phyloP scores from a whole-genome alignment of 169 alveolate species.

The Pseudocohnilembus persalinus region DNA sequence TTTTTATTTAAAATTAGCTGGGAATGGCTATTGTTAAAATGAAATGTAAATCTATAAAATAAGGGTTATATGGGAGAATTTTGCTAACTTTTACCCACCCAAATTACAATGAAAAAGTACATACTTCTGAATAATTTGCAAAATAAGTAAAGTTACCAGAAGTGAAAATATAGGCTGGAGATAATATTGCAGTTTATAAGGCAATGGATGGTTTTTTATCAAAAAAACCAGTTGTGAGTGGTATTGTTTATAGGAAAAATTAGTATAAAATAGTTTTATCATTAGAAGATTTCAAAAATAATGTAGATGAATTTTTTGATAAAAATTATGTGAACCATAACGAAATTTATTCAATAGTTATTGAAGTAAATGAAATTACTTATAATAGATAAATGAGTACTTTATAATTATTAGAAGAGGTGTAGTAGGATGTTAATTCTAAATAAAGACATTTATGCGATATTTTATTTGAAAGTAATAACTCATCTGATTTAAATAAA shows the following conservation, averaged over 20 bases:
- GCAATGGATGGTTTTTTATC: slow-evolving; percentile 50
- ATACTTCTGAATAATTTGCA: slow-evolving; percentile 45
- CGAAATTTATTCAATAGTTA: slow-evolving; percentile 55
- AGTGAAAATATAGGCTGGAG: slow-evolving; percentile 72
- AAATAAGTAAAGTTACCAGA: slow-evolving; percentile 45
- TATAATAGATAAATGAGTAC: slow-evolving; percentile 69
- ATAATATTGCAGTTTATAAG: slow-evolving; percentile 44
- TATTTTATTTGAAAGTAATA: slow-evolving; percentile 55
- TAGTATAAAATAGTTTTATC: slow-evolving; percentile 61
- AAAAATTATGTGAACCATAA: not conserved
- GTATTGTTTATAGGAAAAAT: slow-evolving; percentile 70
- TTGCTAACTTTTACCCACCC: slow-evolving; percentile 49
- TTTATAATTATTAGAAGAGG: slow-evolving; percentile 40
- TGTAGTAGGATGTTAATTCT: slow-evolving; percentile 27
- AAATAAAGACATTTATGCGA: slow-evolving; percentile 44
- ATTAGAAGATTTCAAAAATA: slow-evolving; percentile 51
- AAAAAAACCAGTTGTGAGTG: slow-evolving; percentile 45
- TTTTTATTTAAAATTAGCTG: no score
- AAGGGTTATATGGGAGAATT: slow-evolving; percentile 69
- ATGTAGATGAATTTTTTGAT: slow-evolving; percentile 1
- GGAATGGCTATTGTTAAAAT: slow-evolving; percentile 15
- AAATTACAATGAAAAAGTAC: slow-evolving; percentile 15
- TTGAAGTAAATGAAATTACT: slow-evolving; percentile 72
- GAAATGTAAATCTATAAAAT: slow-evolving; percentile 22
- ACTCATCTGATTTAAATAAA: slow-evolving; percentile 47